phyloP scores from a whole-genome alignment of 306 rosid species.

The Acmispon strigosus region DNA sequence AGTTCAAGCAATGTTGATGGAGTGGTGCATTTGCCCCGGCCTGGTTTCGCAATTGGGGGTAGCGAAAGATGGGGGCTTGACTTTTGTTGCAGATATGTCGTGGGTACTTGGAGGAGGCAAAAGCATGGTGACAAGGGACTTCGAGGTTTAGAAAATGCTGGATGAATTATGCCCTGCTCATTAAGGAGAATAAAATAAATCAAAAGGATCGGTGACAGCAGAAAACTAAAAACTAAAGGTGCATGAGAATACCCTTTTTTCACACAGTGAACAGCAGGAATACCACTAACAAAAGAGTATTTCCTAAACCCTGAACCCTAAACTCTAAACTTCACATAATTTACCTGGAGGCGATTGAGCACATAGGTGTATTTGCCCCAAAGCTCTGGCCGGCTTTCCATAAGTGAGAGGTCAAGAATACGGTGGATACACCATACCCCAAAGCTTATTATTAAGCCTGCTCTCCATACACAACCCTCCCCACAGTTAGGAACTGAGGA shows the following conservation, averaged over 20 bases:
- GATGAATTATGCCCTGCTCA: constrained; percentile 70
- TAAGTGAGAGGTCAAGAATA: constrained; percentile 73
- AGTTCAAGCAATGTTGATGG: constrained; percentile 50
- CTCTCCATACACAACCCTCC: constrained; percentile 86
- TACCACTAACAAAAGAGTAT: too few species aligned
- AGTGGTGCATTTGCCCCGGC: constrained; percentile 77
- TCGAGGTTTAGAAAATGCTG: constrained; percentile 81
- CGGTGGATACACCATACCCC: constrained; percentile 99
- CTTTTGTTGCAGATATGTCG: constrained; percentile 42
- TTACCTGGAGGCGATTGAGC: constrained; percentile 97
- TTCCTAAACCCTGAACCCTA: too few species aligned
- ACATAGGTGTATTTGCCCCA: constrained; percentile 97
- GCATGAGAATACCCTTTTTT: background rate
- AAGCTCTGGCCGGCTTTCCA: constrained; percentile 99
- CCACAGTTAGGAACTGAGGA: constrained; percentile 81
- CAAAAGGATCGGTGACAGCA: background rate
- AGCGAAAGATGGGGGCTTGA: constrained; percentile 65
- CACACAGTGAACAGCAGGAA: background rate
- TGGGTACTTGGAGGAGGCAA: constrained; percentile 86
- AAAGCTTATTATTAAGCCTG: constrained; percentile 76
- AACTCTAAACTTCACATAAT: background rate
- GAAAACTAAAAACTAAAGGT: background rate
- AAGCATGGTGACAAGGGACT: constrained; percentile 65
- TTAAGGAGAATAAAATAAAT: background rate
- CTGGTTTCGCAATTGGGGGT: constrained; percentile 78